A percentile compares a stretch with the other conserved stretches of the same genome.
phyloP scores from a whole-genome alignment of 257 asterid species.

The Marsdenia floribunda region DNA sequence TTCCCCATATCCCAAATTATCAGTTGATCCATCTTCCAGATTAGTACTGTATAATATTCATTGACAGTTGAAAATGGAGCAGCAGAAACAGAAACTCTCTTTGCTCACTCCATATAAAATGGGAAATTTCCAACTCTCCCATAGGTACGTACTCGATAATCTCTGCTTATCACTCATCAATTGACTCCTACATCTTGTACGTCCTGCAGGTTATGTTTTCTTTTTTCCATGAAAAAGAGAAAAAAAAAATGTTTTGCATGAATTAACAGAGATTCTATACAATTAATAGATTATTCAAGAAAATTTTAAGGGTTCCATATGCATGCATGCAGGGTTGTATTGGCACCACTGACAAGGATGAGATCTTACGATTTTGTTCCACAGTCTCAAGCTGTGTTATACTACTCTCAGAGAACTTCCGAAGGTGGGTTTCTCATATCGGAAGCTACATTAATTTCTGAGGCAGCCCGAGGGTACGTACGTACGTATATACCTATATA shows the following conservation, averaged over 20 bases:
- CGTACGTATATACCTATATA: too few relatives aligned
- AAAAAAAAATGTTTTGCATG: too few relatives aligned
- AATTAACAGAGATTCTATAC: too few relatives aligned
- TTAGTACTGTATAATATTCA: too few relatives aligned
- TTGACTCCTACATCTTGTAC: too few relatives aligned
- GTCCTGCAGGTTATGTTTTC: too few relatives aligned
- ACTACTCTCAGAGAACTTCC: slow-evolving; percentile 58
- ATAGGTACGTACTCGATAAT: slow-evolving; percentile 22
- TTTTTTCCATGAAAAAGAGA: neutral
- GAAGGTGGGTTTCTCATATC: slow-evolving; percentile 45
- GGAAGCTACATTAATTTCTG: slow-evolving; percentile 58
- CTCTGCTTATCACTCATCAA: too few relatives aligned
- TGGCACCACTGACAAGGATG: slow-evolving; percentile 68
- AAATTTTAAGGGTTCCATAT: neutral
- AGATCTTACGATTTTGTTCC: slow-evolving; percentile 53
- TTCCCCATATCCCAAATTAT: too few relatives aligned
- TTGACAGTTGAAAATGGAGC: too few relatives aligned
- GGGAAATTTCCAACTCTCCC: slow-evolving; percentile 40
- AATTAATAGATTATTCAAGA: too few relatives aligned
- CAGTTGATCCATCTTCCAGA: too few relatives aligned
- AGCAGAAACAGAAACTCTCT: slow-evolving; percentile 27
- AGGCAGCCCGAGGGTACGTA: slow-evolving; percentile 33
- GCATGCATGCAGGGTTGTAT: slow-evolving; percentile 36
- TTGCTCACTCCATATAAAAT: slow-evolving; percentile 43
- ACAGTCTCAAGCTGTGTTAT: slow-evolving; percentile 59